Conservation (phyloP, 192 early-diverging fungal species). For the Backusella mclennaniae region DNA sequence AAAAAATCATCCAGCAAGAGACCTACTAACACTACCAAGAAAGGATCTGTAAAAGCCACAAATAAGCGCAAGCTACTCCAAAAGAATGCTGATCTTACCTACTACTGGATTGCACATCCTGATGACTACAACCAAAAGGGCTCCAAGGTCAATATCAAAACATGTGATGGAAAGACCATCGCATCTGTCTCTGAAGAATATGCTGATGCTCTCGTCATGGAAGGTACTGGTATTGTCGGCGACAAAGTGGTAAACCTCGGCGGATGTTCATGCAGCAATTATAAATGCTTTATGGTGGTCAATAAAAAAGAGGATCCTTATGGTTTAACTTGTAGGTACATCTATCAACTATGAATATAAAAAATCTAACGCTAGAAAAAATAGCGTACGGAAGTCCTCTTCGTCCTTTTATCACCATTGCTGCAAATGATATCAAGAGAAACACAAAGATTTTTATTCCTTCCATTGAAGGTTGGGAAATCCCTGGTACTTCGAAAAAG, state of each 20-base stretch:
- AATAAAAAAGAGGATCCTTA: constrained; percentile 31
- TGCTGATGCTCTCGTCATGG: constrained; percentile 36
- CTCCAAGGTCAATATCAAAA: constrained; percentile 24
- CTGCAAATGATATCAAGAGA: constrained; percentile 33
- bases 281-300: constrained; percentile 36
- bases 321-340: constrained; percentile 25
- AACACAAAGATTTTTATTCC: constrained; percentile 37
- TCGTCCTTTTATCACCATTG: constrained; percentile 36
- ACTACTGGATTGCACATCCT: constrained; percentile 40
- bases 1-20: constrained; percentile 2
- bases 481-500: constrained; percentile 24
- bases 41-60: neutral
- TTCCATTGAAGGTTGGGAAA: constrained; percentile 27
- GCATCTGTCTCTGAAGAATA: constrained; percentile 24
- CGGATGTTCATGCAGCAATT: constrained; percentile 31
- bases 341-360: neutral
- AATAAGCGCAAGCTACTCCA: constrained; percentile 31
- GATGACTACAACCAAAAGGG: constrained; percentile 16
- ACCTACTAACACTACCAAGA: neutral
- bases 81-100: constrained; percentile 28
- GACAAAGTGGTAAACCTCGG: constrained; percentile 36
- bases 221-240: constrained; percentile 34
- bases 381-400: constrained; percentile 28
- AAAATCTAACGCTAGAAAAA: too few relatives aligned
- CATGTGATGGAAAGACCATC: constrained; percentile 29